Evolutionary conservation across 2,329 filamentous ascomycete species (phyloP), one percentile per base, ranked within the genome.

Genomic region (Monascus ruber): DNA sequence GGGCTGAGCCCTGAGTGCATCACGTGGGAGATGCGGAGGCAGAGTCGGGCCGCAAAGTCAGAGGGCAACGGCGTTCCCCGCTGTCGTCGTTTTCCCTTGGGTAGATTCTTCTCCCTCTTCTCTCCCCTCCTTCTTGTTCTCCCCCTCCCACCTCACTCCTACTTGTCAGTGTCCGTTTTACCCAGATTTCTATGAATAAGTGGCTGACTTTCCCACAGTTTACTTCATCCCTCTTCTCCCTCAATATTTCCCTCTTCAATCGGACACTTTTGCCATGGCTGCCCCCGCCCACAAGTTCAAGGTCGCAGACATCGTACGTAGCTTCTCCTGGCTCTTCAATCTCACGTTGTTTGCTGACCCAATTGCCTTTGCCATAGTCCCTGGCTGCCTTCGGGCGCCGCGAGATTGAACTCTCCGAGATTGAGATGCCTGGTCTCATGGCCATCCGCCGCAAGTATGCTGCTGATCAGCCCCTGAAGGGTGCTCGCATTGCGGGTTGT

Each of bases 381-480:
- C 82, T 96, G 65, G 89, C 91, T 64, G 91, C 91, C 70, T 96
- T 98, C 65, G 91, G 91, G 71, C 88, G 91, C 73, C 88, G 89
- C 71, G 91, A 98, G 81, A 95, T 98, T 62, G 88, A 95, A 72
- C 79, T 96, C 64, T 88, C 91, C 60, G 89, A 96, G 70, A 76
- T 85, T 64, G 83, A 87, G 76, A 95, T 95, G 88, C 88, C 89
- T 51, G 89, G 91, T 79, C 81, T 98, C 56, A 94, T 98, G 84
- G 79, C 85, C 61, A 96, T 88, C 62, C 83, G 91, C 64, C 65
- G 70, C 62, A 94, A 94, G 77, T 98, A 96, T 68, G 85, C 84
- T 56, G 68, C 68, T 46, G 89, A 94, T 71, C 89, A 96, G 78
- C 91, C 91, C 57, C 78, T 98, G 60, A 82, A 82, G 65, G 88